A percentile compares a stretch with the other conserved stretches of the same genome.
Conservation (phyloP, 805 yeast species). For the Suhomyces sp. region DNA sequence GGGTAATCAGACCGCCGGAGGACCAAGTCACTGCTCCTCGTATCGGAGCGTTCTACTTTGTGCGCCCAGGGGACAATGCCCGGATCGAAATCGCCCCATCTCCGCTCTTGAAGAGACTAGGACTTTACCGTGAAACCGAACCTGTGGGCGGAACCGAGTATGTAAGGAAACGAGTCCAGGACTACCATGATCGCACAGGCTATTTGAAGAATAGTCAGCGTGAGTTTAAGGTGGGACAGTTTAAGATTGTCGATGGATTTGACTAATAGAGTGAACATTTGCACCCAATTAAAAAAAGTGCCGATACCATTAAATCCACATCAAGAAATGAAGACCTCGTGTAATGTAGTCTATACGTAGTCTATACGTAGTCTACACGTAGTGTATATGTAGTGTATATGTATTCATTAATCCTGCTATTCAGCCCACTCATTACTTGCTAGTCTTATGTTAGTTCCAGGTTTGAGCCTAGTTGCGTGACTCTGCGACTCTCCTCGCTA, state of each 20-base stretch:
- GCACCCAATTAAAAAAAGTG: not conserved
- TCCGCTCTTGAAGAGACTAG: conserved; percentile 28
- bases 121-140: conserved; percentile 21
- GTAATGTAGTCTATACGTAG: too few relatives aligned
- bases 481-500: not conserved
- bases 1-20: conserved; percentile 34
- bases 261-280: conserved; percentile 7
- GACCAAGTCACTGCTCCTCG: conserved; percentile 30
- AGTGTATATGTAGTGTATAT: too few relatives aligned
- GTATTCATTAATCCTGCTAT: too few relatives aligned
- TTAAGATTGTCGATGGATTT: conserved; percentile 27
- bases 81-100: conserved; percentile 28
- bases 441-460: not conserved
- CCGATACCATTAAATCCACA: too few relatives aligned
- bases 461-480: not conserved
- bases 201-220: conserved; percentile 22
- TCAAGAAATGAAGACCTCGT: too few relatives aligned
- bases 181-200: conserved; percentile 21
- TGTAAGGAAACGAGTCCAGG: conserved; percentile 26
- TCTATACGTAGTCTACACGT: too few relatives aligned
- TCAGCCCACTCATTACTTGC: not conserved
- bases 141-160: conserved; percentile 29
- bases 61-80: conserved; percentile 31
- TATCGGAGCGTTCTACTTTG: conserved; percentile 34
- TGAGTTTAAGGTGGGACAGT: conserved; percentile 27